phyloP scores from a whole-genome alignment of 31 red algal genomes.

The Asparagopsis taxiformis region DNA sequence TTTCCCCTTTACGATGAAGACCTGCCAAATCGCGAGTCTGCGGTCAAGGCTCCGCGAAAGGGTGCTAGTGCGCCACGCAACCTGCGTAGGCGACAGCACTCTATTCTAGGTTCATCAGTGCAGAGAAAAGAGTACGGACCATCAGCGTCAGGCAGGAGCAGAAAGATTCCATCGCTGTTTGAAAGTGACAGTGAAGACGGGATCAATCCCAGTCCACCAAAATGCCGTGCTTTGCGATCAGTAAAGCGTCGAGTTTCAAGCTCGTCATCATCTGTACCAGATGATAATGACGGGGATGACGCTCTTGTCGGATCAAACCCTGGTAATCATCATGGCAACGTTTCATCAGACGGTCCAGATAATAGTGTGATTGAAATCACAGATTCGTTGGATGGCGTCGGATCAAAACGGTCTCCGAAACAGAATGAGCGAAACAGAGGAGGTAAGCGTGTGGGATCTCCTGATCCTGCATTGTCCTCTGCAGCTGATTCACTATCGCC shows the following conservation, averaged over 20 bases:
- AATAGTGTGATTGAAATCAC: background rate
- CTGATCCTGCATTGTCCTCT: background rate
- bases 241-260: no score
- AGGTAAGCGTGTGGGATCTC: background rate
- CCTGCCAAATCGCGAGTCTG: background rate
- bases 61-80: background rate
- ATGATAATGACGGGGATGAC: no score
- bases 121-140: background rate
- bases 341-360: no score
- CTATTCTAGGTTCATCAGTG: background rate
- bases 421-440: background rate
- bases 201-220: background rate
- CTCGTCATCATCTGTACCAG: no score
- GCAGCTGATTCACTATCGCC: slow-evolving; percentile 12
- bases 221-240: background rate
- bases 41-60: background rate
- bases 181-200: background rate
- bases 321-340: no score
- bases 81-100: background rate
- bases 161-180: background rate
- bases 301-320: no score
- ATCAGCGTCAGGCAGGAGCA: background rate
- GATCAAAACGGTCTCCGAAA: background rate
- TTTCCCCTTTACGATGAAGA: background rate
- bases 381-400: background rate